Evolutionary conservation across 23 red algal genomes (phyloP).

Genomic region (Agarophyton chilense): DNA sequence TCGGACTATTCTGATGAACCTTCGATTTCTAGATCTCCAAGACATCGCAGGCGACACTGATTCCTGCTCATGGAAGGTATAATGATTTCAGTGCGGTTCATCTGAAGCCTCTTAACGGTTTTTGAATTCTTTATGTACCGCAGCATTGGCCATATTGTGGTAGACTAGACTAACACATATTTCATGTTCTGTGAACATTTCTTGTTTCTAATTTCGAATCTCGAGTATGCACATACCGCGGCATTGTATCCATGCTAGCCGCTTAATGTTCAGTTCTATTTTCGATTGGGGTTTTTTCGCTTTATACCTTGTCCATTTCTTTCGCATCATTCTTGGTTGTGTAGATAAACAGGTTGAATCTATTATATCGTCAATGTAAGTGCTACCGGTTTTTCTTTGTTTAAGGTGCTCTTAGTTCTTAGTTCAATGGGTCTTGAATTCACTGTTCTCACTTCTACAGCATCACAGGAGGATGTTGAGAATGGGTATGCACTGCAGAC

Average conservation of each 20-base stretch:
- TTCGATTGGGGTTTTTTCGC: background rate
- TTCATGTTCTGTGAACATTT: slow-evolving; percentile 19
- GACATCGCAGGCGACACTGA: slow-evolving; percentile 5
- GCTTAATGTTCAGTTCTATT: background rate
- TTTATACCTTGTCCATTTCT: background rate
- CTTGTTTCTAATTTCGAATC: slow-evolving; percentile 24
- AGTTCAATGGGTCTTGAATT: background rate
- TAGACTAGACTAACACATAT: slow-evolving; percentile 39
- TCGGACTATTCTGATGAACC: slow-evolving; percentile 7
- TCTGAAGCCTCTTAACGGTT: background rate
- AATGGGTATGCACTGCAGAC: too few species aligned
- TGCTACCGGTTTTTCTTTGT: background rate
- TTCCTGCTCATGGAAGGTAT: slow-evolving; percentile 1
- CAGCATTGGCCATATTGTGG: background rate
- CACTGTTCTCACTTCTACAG: too few species aligned
- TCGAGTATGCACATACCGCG: slow-evolving; percentile 6
- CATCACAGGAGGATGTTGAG: too few species aligned
- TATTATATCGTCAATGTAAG: background rate
- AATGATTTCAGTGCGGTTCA: slow-evolving; percentile 11
- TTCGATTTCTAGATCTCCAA: slow-evolving; percentile 1
- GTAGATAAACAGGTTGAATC: background rate
- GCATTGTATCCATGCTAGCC: background rate
- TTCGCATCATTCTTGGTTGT: background rate
- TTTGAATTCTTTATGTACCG: background rate
- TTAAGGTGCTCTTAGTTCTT: background rate